Evolutionary conservation across 306 rosid species (phyloP).

Genomic region (Cicer pinnatifidum): DNA sequence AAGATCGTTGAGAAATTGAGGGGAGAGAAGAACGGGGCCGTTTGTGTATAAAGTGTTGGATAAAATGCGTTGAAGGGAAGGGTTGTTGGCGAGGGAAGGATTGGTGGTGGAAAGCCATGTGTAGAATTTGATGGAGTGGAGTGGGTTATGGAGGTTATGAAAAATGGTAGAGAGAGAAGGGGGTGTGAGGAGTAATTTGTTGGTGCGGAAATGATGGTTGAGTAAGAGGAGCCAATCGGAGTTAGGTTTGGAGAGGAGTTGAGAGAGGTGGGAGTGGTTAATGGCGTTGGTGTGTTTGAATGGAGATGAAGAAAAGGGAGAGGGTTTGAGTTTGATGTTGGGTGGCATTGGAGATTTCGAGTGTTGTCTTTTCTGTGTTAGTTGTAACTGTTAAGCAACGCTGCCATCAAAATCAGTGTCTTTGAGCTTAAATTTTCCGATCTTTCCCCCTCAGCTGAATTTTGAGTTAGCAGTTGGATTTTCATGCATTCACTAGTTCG

Average conservation of each 20-base stretch:
- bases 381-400: no score
- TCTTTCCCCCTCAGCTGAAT: no score
- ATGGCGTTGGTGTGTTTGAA: conserved; percentile 12
- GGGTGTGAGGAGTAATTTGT: conserved; percentile 52
- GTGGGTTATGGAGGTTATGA: conserved; percentile 71
- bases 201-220: conserved; percentile 58
- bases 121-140: conserved; percentile 60
- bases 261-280: conserved; percentile 59
- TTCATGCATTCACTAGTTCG: no score
- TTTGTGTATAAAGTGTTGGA: conserved; percentile 49
- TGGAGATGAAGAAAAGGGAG: background rate
- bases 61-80: conserved; percentile 56
- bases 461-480: no score
- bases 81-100: conserved; percentile 53
- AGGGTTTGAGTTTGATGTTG: background rate
- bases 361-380: no score
- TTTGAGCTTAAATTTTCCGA: no score
- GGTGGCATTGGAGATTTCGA: background rate
- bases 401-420: no score
- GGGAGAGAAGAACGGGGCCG: conserved; percentile 71
- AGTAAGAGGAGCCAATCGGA: conserved; percentile 77
- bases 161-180: conserved; percentile 56
- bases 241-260: conserved; percentile 61
- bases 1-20: conserved; percentile 65
- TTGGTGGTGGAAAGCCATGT: conserved; percentile 67